Base-by-base conservation (phyloP, 257 asterid species). In the Mentha longifolia region DNA sequence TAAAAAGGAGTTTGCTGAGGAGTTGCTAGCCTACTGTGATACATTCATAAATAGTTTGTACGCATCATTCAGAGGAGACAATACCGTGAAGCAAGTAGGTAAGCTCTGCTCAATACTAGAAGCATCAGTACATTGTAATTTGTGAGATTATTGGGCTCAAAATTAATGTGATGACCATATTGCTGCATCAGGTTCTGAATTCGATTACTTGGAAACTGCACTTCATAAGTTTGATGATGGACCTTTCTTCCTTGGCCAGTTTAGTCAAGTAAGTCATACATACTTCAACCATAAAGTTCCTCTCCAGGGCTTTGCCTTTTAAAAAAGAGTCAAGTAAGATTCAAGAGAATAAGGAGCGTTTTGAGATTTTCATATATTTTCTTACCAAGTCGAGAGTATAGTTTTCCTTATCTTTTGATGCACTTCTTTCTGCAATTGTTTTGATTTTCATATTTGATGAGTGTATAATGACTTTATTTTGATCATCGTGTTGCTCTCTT, bases 211-310 rank as follows among this genome's bases (percentile, higher is more conserved):
- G 82, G 93, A 87, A 75, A 68, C 77, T 57, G 87, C 90, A 30
- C 87, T 87, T 47, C 62, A 73, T 30, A 85, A 87, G 83, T 81
- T 75, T 47, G 82, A 74, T 11, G 93, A 87, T 72, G 93, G 93
- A 12, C 87, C 87, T 15, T 87, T 85, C 84, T 87, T 87, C 78
- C 88, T 85, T 50, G 90, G 89, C 9, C 86, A 80, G 56, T 85
- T 87, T 78, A 87, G 93, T 72, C 84, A 74, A 63, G 93, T 87
- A 71, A 81, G 82, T 71, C 51, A 73, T 56, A 7, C 51, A 73
- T 56, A 7, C 57, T 58, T 58, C 49, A 7, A 22, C 13, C 28
- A 46, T 43, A 9, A 12, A 22, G 28, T 22, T 47, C 51, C 56
- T 52, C 43, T n/a, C 4, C 10, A 35, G 37, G 41, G 19, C 64